Base-by-base conservation (phyloP, 805 yeast genomes). In the Millerago galiae region DNA sequence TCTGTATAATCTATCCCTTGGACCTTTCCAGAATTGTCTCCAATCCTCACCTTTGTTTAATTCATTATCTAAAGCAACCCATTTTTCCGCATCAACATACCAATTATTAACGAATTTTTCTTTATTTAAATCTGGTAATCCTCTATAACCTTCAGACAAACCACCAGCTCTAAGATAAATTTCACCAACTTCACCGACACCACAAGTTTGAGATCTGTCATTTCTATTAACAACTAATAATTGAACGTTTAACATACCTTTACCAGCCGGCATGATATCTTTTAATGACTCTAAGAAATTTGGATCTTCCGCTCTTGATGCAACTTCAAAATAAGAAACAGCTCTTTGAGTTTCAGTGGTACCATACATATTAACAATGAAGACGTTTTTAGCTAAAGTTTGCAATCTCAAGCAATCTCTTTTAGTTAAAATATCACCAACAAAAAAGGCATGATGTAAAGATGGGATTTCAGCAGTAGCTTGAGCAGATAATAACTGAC, bases 311-410 rank as follows among this genome's bases (percentile, higher is more conserved):
- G 72, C 60, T 51, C 87, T 72, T 25, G 95, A 78, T 34, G 86
- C 79, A 48, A 95, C 91, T 61, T 88, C 95, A 66, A 78, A 95
- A 66, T 77, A 93, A 0, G 98, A 90, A 21, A 93, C 99, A 2
- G 99, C 93, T 60, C 99, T 79, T 71, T 95, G 99, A 13, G 99
- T 93, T 65, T 93, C 99, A 10, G 99, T 93, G 32, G 99, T 93
- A 58, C 99, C 99, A 63, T 93, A 93, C 99, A 93, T 93, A 67
- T 93, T 93, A 52, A 93, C 95, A 58, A 93, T 91, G 60, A 65
- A 70, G 42, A 87, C 95, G 57, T 93, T 91, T 60, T 81, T 81
- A 12, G 98, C 98, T 55, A 93, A 73, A 1, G 93, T 79, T 63
- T 93, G 99, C 54, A 93, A 72, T 58, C 97, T 77, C 52, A 87